Base-by-base conservation (phyloP, 495 filamentous ascomycete species). In the Neurospora sp. region DNA sequence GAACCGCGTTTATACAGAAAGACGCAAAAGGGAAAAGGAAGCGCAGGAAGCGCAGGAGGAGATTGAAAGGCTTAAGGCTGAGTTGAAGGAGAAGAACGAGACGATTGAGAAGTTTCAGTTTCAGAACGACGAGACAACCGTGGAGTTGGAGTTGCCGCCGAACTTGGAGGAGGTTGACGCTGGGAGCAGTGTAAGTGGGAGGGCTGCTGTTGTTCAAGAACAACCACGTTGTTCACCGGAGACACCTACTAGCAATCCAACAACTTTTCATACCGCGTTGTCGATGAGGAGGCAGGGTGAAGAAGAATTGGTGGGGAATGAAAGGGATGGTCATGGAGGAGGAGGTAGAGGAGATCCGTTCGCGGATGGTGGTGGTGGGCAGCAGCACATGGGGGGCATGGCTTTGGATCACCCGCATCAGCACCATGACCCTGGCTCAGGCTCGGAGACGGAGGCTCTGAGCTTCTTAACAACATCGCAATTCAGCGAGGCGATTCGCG, bases 1-100 rank as follows among this genome's bases (percentile, higher is more conserved):
- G 74, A 94, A 92, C 79, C 81, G 80, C 23, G 89, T 93, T 70
- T 82, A 88, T 70, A 83, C 82, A 3, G 88, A 91, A 72, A 88
- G 88, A 77, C 84, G 84, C 48, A 80, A 83, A 5, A 78, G 81
- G 6, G 79, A 81, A 1, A 81, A 79, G 44, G 77, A 81, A 10
- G 78, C 78, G 14, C 80, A 79, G 44, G 77, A 81, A 10, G 78
- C 78, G 14, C 80, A 79, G 62, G 78, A 77, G 2, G 85, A 88
- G 75, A 76, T 87, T 0, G 81, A 84, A 70, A 80, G 83, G 6
- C 84, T 91, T 23, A 85, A 87, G 69, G 81, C 85, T 62, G 85
- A 89, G 54, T 75, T 92, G 46, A 81, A 84, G 2, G 79, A 85
- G 0, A 82, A 87, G 40, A 86, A 90, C 72, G 76, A 82, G 5